phyloP scores from a whole-genome alignment of 306 rosid genomes.

The Senna siamea region DNA sequence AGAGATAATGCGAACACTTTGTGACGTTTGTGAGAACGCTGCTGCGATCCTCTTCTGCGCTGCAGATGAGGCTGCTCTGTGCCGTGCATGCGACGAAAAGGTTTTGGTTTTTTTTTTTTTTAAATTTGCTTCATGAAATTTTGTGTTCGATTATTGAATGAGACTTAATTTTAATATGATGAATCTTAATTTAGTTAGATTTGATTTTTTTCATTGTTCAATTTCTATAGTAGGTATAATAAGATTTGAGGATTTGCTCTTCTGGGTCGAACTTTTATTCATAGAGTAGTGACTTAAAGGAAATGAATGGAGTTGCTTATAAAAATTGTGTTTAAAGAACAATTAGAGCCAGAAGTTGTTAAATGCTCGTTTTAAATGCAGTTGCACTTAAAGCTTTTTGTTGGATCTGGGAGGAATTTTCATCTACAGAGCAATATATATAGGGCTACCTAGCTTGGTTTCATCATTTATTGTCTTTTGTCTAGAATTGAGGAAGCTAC shows the following conservation, averaged over 20 bases:
- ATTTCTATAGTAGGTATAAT: background rate
- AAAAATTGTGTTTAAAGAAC: background rate
- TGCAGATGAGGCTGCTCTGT: constrained; percentile 59
- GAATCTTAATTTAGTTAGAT: background rate
- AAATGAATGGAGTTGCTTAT: background rate
- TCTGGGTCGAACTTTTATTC: background rate
- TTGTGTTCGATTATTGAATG: background rate
- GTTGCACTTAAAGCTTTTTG: background rate
- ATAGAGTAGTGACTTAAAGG: background rate
- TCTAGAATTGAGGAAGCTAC: background rate
- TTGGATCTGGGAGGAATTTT: background rate
- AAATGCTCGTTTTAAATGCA: background rate
- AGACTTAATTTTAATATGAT: background rate
- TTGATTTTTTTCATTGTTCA: background rate
- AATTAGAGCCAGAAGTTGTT: background rate
- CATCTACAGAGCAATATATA: background rate
- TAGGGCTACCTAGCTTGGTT: background rate
- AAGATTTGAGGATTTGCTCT: background rate
- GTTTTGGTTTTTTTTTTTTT: constrained; percentile 2
- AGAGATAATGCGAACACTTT: constrained; percentile 53
- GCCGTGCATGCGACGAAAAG: constrained; percentile 57
- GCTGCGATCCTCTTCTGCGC: constrained; percentile 60
- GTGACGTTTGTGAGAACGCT: constrained; percentile 55
- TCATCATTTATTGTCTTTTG: background rate
- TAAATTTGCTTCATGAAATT: background rate